Evolutionary conservation across 164 flowering plant genomes (phyloP), one percentile per base, ranked within the genome.

Genomic region (Annona squamosa): DNA sequence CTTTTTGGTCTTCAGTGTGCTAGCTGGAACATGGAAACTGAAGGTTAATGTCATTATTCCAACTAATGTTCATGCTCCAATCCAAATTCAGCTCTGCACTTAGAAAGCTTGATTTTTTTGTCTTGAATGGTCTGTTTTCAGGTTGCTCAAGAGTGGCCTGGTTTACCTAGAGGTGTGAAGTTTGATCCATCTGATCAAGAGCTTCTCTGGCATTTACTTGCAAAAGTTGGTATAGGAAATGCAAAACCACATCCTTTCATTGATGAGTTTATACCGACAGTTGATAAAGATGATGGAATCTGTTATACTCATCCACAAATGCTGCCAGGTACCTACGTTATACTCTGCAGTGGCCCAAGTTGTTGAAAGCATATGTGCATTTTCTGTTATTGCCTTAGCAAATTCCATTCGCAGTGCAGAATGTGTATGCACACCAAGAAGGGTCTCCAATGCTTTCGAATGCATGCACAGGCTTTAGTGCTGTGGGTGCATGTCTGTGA

Each of bases 171-270:
- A 74, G 98, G 98, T 46, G 98, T 94, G 81, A 94, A 91, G 79
- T 94, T 94, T 77, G 97, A 94, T 78, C 98, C 98, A 74, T 77
- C 97, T 74, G 98, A 92, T 79, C 92, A 81, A 81, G 97, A 94
- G 79, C 89, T 92, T 45, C 81, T 94, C 46, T 84, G 87, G 91
- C 97, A 94, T 82, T 85, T 94, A 77, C 87, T 87, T 72, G 85
- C 91, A 47, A 92, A 94, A 84, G 86, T 73, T 78, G 92, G 94
- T 44, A 71, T 19, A 3, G 85, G 46, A 18, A 72, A 74, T 75
- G 71, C 68, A n/a, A 84, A 85, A 52, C 81, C 89, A 44, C 98
- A 91, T 80, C 93, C 97, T 18, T 92, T 94, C 72, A 87, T 92
- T 47, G 82, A 90, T 69, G 98, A 90, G 79, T 92, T 94, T 78